These are phyloP conservation scores for Acmispon strigosus DNA, from an alignment of 306 rosid species.

Conservation along the genomic window DNA sequence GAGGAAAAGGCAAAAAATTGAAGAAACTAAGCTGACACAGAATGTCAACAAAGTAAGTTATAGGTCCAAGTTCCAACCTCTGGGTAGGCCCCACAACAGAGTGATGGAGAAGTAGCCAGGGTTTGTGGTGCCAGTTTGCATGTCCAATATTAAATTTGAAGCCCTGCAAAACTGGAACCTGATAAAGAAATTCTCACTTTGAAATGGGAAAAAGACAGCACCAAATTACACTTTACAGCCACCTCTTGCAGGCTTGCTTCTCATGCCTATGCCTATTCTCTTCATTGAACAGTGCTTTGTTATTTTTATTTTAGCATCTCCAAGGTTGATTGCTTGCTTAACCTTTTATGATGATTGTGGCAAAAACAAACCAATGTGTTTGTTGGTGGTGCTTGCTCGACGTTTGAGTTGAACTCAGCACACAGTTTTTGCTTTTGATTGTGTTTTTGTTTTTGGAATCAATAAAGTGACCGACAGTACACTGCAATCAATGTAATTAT, in stretches of 20 bases:
- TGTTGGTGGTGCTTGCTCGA: too few relatives aligned
- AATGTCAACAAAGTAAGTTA: constrained; percentile 25
- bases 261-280: too few relatives aligned
- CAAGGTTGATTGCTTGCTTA: too few relatives aligned
- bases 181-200: too few relatives aligned
- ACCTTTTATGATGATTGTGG: too few relatives aligned
- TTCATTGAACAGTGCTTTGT: too few relatives aligned
- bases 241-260: not conserved
- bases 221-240: not conserved
- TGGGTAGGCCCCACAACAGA: constrained; percentile 20
- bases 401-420: too few relatives aligned
- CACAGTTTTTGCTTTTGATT: not conserved
- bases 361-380: too few relatives aligned
- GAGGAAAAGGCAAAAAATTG: too few relatives aligned
- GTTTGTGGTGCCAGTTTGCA: constrained; percentile 19
- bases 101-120: constrained; percentile 26
- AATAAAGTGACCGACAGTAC: constrained; percentile 19
- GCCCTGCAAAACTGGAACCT: not conserved
- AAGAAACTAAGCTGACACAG: constrained; percentile 10
- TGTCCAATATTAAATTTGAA: constrained; percentile 17
- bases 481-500: not conserved
- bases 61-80: constrained; percentile 71
- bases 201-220: not conserved
- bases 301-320: too few relatives aligned
- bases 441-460: too few relatives aligned